A percentile compares a stretch with the other conserved stretches of the same genome.
phyloP scores from a whole-genome alignment of 1,284 basidiomycete genomes.

The Porogramme epimiltina region DNA sequence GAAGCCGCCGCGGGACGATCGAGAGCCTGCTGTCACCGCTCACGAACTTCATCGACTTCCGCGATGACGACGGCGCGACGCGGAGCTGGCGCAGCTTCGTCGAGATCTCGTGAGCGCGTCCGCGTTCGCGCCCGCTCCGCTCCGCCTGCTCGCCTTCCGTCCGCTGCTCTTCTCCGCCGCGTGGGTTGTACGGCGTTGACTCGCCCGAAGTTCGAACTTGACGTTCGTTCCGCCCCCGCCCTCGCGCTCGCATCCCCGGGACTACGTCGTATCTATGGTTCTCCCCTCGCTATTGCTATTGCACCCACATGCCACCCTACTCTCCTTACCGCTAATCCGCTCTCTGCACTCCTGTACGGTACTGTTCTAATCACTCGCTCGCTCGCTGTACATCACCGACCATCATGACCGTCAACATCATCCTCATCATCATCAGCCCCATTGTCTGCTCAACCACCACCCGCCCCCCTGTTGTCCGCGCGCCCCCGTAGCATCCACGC shows the following conservation, averaged over 20 bases:
- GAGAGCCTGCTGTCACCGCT: slow-evolving; percentile 48
- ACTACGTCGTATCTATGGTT: too few relatives aligned
- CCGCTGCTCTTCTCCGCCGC: neutral
- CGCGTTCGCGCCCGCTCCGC: too few relatives aligned
- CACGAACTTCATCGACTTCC: slow-evolving; percentile 65
- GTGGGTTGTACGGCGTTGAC: too few relatives aligned
- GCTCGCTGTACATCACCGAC: neutral
- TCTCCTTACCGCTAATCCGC: too few relatives aligned
- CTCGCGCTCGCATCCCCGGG: neutral
- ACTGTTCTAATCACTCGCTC: neutral
- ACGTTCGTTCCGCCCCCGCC: neutral
- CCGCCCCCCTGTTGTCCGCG: too few relatives aligned
- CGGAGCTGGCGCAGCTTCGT: slow-evolving; percentile 66
- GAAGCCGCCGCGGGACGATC: slow-evolving; percentile 39
- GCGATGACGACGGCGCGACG: slow-evolving; percentile 46
- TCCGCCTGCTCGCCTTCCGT: neutral
- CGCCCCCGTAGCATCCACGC: too few relatives aligned
- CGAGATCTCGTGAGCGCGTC: slow-evolving; percentile 42
- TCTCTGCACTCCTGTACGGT: too few relatives aligned
- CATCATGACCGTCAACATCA: neutral
- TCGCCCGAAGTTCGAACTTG: too few relatives aligned
- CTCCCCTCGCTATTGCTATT: too few relatives aligned
- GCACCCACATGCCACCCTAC: too few relatives aligned
- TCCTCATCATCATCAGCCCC: neutral
- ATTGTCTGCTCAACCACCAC: too few relatives aligned